phyloP scores from a whole-genome alignment of 352 stramenopile species.

The Phytophthora meadii region DNA sequence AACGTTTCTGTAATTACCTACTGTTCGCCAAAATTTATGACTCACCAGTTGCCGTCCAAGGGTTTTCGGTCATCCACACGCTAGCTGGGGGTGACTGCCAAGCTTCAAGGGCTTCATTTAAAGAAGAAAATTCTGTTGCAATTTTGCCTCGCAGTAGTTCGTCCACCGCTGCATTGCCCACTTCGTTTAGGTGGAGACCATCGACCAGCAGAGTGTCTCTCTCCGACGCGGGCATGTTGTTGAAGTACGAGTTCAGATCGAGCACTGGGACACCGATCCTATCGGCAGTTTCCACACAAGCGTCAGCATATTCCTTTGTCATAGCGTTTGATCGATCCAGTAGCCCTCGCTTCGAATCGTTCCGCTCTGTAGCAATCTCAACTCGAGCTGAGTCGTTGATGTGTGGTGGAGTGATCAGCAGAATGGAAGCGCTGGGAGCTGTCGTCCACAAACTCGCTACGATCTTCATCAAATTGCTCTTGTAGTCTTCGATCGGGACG shows the following conservation, averaged over 20 bases:
- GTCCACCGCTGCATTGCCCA: slow-evolving; percentile 46
- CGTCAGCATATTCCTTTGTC: slow-evolving; percentile 36
- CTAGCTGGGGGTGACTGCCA: slow-evolving; percentile 14
- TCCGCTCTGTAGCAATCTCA: slow-evolving; percentile 20
- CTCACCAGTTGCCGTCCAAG: too few relatives aligned
- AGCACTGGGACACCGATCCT: slow-evolving; percentile 33
- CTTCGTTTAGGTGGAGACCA: slow-evolving; percentile 49
- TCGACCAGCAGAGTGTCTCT: slow-evolving; percentile 44
- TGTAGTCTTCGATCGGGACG: slow-evolving; percentile 21
- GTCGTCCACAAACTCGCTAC: not conserved
- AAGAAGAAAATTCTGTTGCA: slow-evolving; percentile 12
- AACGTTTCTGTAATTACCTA: too few relatives aligned
- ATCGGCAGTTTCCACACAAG: slow-evolving; percentile 36
- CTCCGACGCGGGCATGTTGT: slow-evolving; percentile 31
- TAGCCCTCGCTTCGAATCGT: slow-evolving; percentile 23
- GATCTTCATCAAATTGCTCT: slow-evolving; percentile 18
- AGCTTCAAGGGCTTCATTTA: slow-evolving; percentile 1
- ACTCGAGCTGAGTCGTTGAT: slow-evolving; percentile 14
- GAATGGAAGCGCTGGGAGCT: slow-evolving; percentile 27
- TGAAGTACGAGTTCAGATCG: slow-evolving; percentile 53
- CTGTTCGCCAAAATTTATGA: too few relatives aligned
- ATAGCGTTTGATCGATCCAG: slow-evolving; percentile 18
- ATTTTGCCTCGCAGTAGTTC: slow-evolving; percentile 38
- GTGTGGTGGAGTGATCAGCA: slow-evolving; percentile 45
- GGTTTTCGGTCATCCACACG: not conserved